These are phyloP conservation scores for Hysterium pulicare DNA, from an alignment of 2,329 filamentous ascomycete genomes.

Conservation along the genomic window DNA sequence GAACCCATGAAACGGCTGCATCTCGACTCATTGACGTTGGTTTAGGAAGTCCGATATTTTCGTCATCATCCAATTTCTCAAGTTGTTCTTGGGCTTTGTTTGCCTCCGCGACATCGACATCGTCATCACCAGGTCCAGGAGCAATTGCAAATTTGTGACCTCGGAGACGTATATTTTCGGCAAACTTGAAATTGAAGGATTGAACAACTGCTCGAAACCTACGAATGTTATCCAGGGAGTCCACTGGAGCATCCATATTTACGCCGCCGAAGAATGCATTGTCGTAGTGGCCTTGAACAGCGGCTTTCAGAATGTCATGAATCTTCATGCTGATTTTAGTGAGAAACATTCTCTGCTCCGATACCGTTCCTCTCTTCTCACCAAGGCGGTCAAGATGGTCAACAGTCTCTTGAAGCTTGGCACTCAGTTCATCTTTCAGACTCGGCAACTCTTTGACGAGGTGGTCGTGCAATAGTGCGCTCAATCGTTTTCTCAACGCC, in stretches of 20 bases:
- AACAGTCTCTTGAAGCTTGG: constrained; percentile 21
- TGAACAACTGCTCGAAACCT: constrained; percentile 56
- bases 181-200: constrained; percentile 48
- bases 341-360: constrained; percentile 51
- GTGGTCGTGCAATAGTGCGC: constrained; percentile 45
- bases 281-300: constrained; percentile 52
- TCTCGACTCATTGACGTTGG: constrained; percentile 26
- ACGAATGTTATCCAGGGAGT: constrained; percentile 30
- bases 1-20: constrained; percentile 42
- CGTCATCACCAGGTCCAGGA: constrained; percentile 12
- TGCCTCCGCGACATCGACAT: constrained; percentile 5
- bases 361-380: constrained; percentile 41
- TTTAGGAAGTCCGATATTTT: constrained; percentile 5
- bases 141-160: constrained; percentile 44
- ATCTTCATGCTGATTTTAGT: constrained; percentile 46
- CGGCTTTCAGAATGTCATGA: constrained; percentile 43
- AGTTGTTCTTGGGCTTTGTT: constrained; percentile 11
- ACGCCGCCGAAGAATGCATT: constrained; percentile 48
- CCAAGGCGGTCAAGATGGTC: constrained; percentile 48
- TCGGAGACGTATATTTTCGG: constrained; percentile 37
- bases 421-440: constrained; percentile 29
- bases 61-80: constrained; percentile 2
- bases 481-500: constrained; percentile 49
- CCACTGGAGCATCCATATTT: constrained; percentile 14
- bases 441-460: constrained; percentile 34